Percentiles rank a stretch among this genome's conserved stretches.
These are phyloP conservation scores for Solanum sejunctum DNA, from an alignment of 257 asterid genomes.

Conservation along the genomic window DNA sequence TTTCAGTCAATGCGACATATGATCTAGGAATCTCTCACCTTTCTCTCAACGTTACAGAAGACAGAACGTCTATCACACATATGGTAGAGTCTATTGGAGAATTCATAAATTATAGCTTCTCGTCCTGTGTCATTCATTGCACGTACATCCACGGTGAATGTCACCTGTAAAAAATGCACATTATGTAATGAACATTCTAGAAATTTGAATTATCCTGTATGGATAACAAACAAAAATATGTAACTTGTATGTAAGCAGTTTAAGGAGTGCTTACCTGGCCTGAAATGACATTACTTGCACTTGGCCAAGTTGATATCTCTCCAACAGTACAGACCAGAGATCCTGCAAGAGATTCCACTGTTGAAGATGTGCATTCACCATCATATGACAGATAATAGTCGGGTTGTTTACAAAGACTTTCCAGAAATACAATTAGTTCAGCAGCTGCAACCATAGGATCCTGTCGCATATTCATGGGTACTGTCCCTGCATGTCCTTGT, in stretches of 20 bases:
- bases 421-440: conserved; percentile 69
- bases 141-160: conserved; percentile 84
- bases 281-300: conserved; percentile 98
- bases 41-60: conserved; percentile 64
- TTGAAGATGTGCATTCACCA: conserved; percentile 49
- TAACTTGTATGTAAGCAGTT: not conserved
- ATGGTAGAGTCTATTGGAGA: conserved; percentile 52
- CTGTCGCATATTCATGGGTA: conserved; percentile 89
- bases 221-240: not conserved
- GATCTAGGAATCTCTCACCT: conserved; percentile 29
- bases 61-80: conserved; percentile 76
- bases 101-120: conserved; percentile 72
- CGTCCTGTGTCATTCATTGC: conserved; percentile 88
- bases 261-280: conserved; percentile 66
- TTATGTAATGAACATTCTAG: not conserved
- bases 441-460: conserved; percentile 99
- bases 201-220: not conserved
- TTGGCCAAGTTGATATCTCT: conserved; percentile 95
- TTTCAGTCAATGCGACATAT: not conserved
- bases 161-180: conserved; percentile 35
- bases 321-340: conserved; percentile 98
- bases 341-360: conserved; percentile 62
- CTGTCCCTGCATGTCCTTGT: conserved; percentile 99
- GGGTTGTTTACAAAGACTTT: conserved; percentile 76
- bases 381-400: conserved; percentile 69